Conservation (phyloP, 2,329 filamentous ascomycete species). For the Diplodia sapinea region DNA sequence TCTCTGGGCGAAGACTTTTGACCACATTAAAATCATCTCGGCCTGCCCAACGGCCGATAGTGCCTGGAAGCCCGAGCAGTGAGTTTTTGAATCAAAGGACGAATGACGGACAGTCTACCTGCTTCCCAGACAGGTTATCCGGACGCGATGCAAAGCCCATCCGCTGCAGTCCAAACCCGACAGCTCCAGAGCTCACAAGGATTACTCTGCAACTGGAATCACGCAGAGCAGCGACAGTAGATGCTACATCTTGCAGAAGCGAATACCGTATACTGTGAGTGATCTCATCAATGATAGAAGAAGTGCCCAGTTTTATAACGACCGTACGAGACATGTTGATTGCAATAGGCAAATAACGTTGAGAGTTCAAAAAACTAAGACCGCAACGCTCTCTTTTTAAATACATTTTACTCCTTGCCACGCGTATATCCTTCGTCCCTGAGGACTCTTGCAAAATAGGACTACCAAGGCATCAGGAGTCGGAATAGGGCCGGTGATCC, state of each 20-base stretch:
- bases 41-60: conserved; percentile 6
- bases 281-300: conserved; percentile 10
- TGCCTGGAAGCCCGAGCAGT: conserved; percentile 1
- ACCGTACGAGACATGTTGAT: neutral
- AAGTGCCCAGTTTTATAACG: conserved; percentile 10
- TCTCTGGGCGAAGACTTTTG: conserved; percentile 6
- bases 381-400: neutral
- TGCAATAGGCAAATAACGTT: neutral
- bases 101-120: neutral
- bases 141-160: conserved; percentile 16
- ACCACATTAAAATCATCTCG: conserved; percentile 19
- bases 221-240: neutral
- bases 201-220: conserved; percentile 4
- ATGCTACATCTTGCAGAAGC: conserved; percentile 6
- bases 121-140: conserved; percentile 12
- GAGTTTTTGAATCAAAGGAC: neutral
- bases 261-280: conserved; percentile 9
- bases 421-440: too few relatives aligned
- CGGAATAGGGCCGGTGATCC: neutral
- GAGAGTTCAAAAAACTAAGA: neutral
- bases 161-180: conserved; percentile 2
- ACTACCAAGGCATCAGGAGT: neutral
- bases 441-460: neutral
- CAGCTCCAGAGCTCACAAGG: conserved; percentile 13
- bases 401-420: too few relatives aligned